Conservation (phyloP, 2,329 filamentous ascomycete species). For the Diaporthe australafricana region DNA sequence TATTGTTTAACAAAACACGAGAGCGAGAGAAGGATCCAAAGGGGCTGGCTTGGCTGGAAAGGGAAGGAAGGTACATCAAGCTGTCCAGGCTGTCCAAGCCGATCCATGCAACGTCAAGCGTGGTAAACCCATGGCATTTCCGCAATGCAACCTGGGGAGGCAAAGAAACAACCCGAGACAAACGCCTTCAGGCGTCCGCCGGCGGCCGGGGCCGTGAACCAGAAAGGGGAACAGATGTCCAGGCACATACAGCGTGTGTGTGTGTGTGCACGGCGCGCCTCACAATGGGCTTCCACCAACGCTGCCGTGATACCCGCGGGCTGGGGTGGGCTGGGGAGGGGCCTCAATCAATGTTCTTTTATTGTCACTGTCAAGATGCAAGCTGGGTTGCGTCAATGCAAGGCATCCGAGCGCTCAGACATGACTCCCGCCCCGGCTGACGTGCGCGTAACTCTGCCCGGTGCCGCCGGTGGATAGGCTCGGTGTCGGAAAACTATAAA, state of each 20-base stretch:
- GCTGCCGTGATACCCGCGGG: too few relatives aligned
- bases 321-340: too few relatives aligned
- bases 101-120: constrained; percentile 14
- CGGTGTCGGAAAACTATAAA: constrained; percentile 13
- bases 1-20: constrained; percentile 3
- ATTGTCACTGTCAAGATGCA: not conserved
- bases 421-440: not conserved
- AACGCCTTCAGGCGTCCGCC: not conserved
- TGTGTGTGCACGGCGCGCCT: not conserved
- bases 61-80: not conserved
- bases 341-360: too few relatives aligned
- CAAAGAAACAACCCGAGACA: constrained; percentile 2
- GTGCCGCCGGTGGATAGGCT: constrained; percentile 16
- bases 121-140: not conserved
- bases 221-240: constrained; percentile 13
- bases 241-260: too few relatives aligned
- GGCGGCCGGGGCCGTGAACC: not conserved
- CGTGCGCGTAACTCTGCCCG: not conserved
- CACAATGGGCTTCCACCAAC: too few relatives aligned
- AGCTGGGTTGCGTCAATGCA: constrained; percentile 17
- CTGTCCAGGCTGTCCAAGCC: not conserved
- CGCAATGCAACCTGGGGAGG: constrained; percentile 10
- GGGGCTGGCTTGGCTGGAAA: not conserved
- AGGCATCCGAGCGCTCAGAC: not conserved
- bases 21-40: not conserved